Percentiles rank a stretch among this genome's conserved stretches.
phyloP scores from a whole-genome alignment of 2,329 filamentous ascomycete species.

The Fusarium pseudocircinatum region DNA sequence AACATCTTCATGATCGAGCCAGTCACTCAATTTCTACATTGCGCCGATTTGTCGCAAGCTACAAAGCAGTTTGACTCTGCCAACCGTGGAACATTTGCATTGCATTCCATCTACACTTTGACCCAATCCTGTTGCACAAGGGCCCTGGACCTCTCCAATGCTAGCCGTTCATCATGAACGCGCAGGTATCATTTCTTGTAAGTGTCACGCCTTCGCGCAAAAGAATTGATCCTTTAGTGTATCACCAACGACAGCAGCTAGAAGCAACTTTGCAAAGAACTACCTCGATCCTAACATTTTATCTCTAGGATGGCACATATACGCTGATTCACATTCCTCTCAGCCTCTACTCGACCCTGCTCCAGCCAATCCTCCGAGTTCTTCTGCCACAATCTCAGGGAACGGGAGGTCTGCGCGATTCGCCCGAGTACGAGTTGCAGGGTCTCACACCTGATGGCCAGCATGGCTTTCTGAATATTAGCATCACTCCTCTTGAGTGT shows the following conservation, averaged over 20 bases:
- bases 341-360: constrained; percentile 77
- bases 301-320: constrained; percentile 80
- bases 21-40: constrained; percentile 26
- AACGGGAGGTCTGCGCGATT: constrained; percentile 49
- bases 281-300: constrained; percentile 48
- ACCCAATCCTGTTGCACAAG: neutral
- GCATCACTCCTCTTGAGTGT: constrained; percentile 90
- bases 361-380: constrained; percentile 88
- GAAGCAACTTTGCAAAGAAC: neutral
- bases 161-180: constrained; percentile 58
- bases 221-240: neutral
- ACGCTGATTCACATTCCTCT: constrained; percentile 92
- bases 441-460: constrained; percentile 62
- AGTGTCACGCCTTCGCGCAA: constrained; percentile 41
- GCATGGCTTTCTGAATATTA: constrained; percentile 92
- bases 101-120: neutral
- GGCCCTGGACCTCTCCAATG: constrained; percentile 5
- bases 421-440: constrained; percentile 52
- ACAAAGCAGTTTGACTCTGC: constrained; percentile 8
- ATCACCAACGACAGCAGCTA: neutral
- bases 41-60: constrained; percentile 13
- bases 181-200: constrained; percentile 67
- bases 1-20: constrained; percentile 36
- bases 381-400: constrained; percentile 73
- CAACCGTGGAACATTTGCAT: constrained; percentile 3